Base-by-base conservation (phyloP, 306 rosid species). In the Quercus suber region DNA sequence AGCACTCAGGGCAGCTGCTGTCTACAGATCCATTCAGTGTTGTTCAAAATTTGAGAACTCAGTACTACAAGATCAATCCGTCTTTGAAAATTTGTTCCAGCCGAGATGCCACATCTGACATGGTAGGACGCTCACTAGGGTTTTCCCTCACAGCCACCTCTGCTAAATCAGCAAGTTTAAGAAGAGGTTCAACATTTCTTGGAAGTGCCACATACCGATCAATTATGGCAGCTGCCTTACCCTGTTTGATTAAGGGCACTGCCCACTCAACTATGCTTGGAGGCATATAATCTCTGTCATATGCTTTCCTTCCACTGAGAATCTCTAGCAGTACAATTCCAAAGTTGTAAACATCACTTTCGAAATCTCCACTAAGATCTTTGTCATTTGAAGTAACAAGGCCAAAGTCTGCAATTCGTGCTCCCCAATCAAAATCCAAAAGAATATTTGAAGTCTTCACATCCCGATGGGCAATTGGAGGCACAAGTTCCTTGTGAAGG, bases 1-100 rank as follows among this genome's bases (percentile, higher is more conserved):
- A n/a, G 53, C 56, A 77, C 82, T 84, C 79, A 83, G 82, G 53
- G 69, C 67, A 80, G 55, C 51, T 27, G 56, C 45, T 60, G 76
- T 55, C 74, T 67, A 63, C 56, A 53, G 35, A 63, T 27, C 11
- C 1, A 27, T 27, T 9, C 1, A 49, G 5, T 64, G 58, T 73
- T 37, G 68, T 69, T 49, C 70, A 76, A 81, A 82, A 28, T 78
- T 68, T 84, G 51, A 12, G 19, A 58, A 57, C 13, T 30, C 57
- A 19, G 59, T 64, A 58, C 82, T 89, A 89, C 58, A 88, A 86
- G 82, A 84, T 83, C 80, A 91, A 83, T 28, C 93, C 94, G 13
- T 95, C 98, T 86, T 89, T 95, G 70, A 89, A 90, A 87, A 89
- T 90, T 79, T 91, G 96, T 82, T 89, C 99, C 84, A 95, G 82